Conservation (phyloP, 306 rosid genomes). For the Rosa rugosa region DNA sequence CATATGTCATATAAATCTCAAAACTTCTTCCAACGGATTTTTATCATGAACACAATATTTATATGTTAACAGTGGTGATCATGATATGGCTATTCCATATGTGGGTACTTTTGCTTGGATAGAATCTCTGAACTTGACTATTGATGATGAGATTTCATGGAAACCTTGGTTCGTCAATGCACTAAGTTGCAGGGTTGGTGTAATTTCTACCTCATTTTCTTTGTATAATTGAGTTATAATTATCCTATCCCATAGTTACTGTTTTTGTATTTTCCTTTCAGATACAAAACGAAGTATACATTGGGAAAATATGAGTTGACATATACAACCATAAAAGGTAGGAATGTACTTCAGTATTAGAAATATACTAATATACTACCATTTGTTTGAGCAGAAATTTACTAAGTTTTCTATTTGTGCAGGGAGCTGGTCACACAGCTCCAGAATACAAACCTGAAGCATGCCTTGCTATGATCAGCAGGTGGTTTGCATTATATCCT, state of each 20-base stretch:
- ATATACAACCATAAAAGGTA: background rate
- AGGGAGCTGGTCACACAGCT: conserved; percentile 10
- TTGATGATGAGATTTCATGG: conserved; percentile 32
- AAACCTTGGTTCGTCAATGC: conserved; percentile 52
- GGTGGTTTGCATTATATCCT: background rate
- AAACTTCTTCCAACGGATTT: background rate
- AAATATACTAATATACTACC: too few relatives aligned
- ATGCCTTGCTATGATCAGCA: background rate
- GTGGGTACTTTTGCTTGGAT: conserved; percentile 44
- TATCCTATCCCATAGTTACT: background rate
- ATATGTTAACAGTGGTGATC: conserved; percentile 31
- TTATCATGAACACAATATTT: background rate
- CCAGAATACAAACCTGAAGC: conserved; percentile 11
- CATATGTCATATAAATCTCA: too few relatives aligned
- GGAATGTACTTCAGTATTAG: background rate
- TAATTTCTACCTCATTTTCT: background rate
- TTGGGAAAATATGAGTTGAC: background rate
- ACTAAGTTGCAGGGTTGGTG: conserved; percentile 26
- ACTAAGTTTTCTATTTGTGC: background rate
- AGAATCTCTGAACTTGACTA: conserved; percentile 39
- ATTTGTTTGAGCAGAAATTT: too few relatives aligned
- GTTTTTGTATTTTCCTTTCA: background rate
- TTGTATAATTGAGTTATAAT: too few relatives aligned
- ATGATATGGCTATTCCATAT: conserved; percentile 32
- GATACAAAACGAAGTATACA: conserved; percentile 1